Percentiles rank a stretch among this genome's conserved stretches.
Conservation (phyloP, 768 basidiomycete species). For the Macrolepiota dolichaula region DNA sequence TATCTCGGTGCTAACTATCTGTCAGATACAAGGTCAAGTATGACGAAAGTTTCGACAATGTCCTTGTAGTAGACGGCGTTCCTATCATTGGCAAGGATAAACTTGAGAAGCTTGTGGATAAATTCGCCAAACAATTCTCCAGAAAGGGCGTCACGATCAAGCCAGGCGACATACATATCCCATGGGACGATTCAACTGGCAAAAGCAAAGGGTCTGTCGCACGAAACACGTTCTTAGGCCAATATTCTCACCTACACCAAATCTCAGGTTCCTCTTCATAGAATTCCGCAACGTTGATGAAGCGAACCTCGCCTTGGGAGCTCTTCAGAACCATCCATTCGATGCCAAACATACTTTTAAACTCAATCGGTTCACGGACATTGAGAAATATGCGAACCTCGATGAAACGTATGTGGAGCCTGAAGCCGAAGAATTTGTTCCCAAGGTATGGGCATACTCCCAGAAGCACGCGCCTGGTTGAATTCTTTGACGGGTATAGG, state of each 20-base stretch:
- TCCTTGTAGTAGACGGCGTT: constrained; percentile 89
- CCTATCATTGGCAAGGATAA: constrained; percentile 88
- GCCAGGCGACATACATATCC: constrained; percentile 76
- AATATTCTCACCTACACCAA: constrained; percentile 6
- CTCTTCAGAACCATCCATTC: constrained; percentile 78
- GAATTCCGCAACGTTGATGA: constrained; percentile 72
- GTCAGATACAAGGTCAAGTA: constrained; percentile 80
- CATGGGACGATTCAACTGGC: constrained; percentile 78
- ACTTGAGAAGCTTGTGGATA: constrained; percentile 75
- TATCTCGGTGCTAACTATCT: constrained; percentile 3
- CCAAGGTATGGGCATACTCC: constrained; percentile 50
- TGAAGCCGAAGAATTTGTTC: constrained; percentile 63
- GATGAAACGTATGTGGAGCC: constrained; percentile 81
- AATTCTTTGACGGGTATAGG: constrained; percentile 43
- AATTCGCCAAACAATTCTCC: constrained; percentile 80
- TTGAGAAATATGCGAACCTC: constrained; percentile 76
- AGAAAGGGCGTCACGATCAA: constrained; percentile 78
- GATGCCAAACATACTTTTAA: constrained; percentile 84
- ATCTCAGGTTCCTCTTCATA: constrained; percentile 72
- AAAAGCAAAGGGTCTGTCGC: constrained; percentile 87
- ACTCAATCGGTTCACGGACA: constrained; percentile 85
- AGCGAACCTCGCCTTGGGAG: constrained; percentile 60
- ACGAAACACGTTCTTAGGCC: background rate
- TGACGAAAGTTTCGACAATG: constrained; percentile 86
- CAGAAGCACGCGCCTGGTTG: background rate